Evolutionary conservation across 306 rosid genomes (phyloP).

Genomic region (Lathyrus oleraceus): DNA sequence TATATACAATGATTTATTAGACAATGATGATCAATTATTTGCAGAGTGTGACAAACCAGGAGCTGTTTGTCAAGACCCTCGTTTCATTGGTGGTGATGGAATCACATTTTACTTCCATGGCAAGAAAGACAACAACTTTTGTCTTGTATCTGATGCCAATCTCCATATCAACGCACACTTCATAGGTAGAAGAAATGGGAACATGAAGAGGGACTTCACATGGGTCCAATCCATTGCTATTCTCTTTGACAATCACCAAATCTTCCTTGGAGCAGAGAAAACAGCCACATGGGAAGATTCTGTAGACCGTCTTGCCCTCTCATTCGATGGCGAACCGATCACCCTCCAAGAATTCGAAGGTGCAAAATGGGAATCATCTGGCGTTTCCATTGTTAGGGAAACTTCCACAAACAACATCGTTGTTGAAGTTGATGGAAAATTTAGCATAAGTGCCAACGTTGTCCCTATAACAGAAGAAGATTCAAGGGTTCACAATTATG

Average conservation of each 20-base stretch:
- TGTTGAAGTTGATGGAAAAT: conserved; percentile 48
- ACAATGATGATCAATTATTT: too few species aligned
- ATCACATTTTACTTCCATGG: conserved; percentile 73
- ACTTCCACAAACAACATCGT: conserved; percentile 39
- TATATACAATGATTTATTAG: too few species aligned
- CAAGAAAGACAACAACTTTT: conserved; percentile 60
- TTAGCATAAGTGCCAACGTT: conserved; percentile 55
- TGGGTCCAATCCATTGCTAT: conserved; percentile 72
- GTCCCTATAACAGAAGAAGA: conserved; percentile 70
- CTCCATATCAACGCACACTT: conserved; percentile 56
- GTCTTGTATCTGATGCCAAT: conserved; percentile 60
- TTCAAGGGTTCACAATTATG: conserved; percentile 56
- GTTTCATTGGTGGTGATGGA: conserved; percentile 70
- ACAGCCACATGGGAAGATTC: conserved; percentile 56
- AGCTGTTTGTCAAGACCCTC: conserved; percentile 58
- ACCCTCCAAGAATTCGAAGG: conserved; percentile 40
- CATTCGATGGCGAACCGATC: conserved; percentile 43
- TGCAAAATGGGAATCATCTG: conserved; percentile 40
- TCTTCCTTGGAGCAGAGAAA: conserved; percentile 54
- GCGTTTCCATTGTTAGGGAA: conserved; percentile 26
- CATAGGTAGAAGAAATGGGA: conserved; percentile 43
- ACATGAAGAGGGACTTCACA: conserved; percentile 70
- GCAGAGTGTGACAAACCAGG: conserved; percentile 47
- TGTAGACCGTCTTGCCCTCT: conserved; percentile 42
- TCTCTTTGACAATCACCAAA: conserved; percentile 50